Evolutionary conservation across 768 basidiomycete genomes (phyloP), one percentile per base, ranked within the genome.

Genomic region (Fistulinella prunicolor): DNA sequence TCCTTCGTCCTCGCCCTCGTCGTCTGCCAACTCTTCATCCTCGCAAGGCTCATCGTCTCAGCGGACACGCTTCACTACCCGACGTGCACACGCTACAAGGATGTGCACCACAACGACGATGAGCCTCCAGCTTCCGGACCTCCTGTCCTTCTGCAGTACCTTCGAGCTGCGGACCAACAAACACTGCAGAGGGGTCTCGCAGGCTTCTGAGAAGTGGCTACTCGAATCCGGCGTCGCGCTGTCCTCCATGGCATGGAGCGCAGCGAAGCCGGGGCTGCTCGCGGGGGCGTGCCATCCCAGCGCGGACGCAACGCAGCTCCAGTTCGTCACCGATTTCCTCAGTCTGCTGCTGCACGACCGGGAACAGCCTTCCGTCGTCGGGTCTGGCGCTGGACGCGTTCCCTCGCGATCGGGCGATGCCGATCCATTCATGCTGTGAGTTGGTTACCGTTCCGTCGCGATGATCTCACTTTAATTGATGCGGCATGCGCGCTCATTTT

Each of bases 221-320:
- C 30, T 42, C 9, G 60, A 56, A 21, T 52, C 47, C 3, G 63
- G 61, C 7, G 26, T 67, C 35, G 19, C 28, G 1, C 55, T 66
- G 38, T 40, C 50, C 26, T 53, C 59, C 19, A 51, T 53, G 53
- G 17, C 51, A 1, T 67, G 65, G 65, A 42, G 47, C 9, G 55
- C 40, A 23, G 59, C 66, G 39, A 77, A 74, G 50, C 59, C 70
- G 5, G 82, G 81, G 1, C 65, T 86, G 20, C 70, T 83, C 23
- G 80, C 79, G 1, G 71, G 80, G 2, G 70, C 83, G 2, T 82
- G 81, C 56, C 78, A 79, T 54, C 83, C 85, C 8, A 73, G 66
- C 2, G 79, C 76, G 53, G 83, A 84, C 56, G 64, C 68, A 8
- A 66, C 80, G 0, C 84, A 85, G 59, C 65, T 86, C 20, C 66